Percentiles rank a stretch among this genome's conserved stretches.
Conservation (phyloP, 306 rosid species). For the Pyrus betulifolia region DNA sequence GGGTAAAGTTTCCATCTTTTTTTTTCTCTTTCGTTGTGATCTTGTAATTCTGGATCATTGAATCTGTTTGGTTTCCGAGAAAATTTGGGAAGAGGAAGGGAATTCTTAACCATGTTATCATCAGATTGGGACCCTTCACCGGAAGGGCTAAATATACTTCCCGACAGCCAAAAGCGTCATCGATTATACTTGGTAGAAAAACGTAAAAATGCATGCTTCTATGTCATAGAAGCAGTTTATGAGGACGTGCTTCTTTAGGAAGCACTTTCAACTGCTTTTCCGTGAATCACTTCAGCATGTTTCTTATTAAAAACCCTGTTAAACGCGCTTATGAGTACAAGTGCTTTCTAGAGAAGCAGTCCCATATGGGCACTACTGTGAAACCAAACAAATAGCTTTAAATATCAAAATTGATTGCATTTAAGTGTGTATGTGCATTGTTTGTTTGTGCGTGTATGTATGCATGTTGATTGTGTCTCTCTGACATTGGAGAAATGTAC, state of each 20-base stretch:
- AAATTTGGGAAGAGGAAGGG: background rate
- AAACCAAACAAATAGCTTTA: background rate
- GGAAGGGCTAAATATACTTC: no score
- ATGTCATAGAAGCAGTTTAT: no score
- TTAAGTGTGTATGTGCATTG: background rate
- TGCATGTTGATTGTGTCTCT: background rate
- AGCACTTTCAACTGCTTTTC: no score
- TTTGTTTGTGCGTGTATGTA: background rate
- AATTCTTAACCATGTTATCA: background rate
- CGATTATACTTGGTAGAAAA: no score
- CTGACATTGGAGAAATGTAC: background rate
- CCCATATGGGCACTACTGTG: background rate
- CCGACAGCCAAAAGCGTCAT: no score
- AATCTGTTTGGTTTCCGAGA: background rate
- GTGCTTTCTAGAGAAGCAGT: no score
- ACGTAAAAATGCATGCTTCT: no score
- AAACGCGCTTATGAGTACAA: no score
- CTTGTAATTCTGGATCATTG: background rate
- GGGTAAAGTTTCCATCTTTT: constrained; percentile 17
- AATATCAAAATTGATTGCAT: background rate
- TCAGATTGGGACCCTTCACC: no score
- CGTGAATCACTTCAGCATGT: no score
- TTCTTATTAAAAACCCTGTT: no score
- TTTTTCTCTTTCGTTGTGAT: background rate
- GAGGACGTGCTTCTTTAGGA: no score